Evolutionary conservation across 2,329 filamentous ascomycete genomes (phyloP), one percentile per base, ranked within the genome.

Genomic region (Mollisiaceae sp.): DNA sequence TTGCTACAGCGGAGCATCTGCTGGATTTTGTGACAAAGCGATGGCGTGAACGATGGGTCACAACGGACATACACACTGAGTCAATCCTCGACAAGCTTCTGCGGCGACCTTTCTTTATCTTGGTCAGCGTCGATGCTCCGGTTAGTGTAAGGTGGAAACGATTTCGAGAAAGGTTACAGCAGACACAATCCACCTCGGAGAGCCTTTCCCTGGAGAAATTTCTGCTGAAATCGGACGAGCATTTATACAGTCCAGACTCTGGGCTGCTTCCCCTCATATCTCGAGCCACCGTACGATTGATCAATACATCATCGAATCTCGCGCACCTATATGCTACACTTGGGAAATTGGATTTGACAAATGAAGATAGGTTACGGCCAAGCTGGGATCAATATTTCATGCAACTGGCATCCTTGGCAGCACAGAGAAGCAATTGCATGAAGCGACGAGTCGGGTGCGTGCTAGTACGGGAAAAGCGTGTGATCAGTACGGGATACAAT

Each of bases 351-450:
- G 87, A 97, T 76, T 86, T 99, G 32, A 85, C 90, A 1, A 89
- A 95, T 74, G 85, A 90, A 39, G 86, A 91, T 72, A 90, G 95
- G 1, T 83, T 99, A 41, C 88, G 95, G 1, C 95, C 95, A 0
- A 89, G 87, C 58, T 99, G 95, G 95, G 95, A 99, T 79, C 89
- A 91, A 74, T 99, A 99, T 81, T 99, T 99, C 77, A 99, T 99
- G 95, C 88, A 92, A 47, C 83, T 99, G n/a, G 94, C 95, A 5
- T 93, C 91, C 39, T 87, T 99, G 57, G 95, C 95, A 8, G 92
- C 94, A 0, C 91, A 93, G 72, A 87, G 95, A 69, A 93, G 90
- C 75, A 99, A 99, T 79, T 99, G 95, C 82, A 99, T 99, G 95
- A 97, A 98, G 81, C 86, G 95, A 36, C 89, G 94, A 70, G 95